Evolutionary conservation across 2,329 filamentous ascomycete genomes (phyloP).

Genomic region (Nannizziopsis barbatae): DNA sequence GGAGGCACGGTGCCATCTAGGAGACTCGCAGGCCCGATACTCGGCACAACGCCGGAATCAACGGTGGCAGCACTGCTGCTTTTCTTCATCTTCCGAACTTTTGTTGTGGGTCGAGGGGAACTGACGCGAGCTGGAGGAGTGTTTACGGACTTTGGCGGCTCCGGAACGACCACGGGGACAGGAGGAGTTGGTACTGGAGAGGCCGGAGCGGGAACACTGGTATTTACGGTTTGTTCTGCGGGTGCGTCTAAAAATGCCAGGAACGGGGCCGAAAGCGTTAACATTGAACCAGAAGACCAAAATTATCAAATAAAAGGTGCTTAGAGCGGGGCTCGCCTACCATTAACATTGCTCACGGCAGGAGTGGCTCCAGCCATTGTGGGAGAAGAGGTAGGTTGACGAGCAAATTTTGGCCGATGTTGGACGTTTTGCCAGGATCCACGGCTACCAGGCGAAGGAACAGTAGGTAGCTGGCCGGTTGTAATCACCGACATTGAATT

Average conservation of each 20-base stretch:
- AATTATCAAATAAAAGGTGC: constrained; percentile 25
- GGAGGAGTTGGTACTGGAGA: constrained; percentile 46
- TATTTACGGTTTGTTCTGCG: constrained; percentile 34
- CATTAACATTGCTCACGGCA: constrained; percentile 24
- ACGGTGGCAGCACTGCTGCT: constrained; percentile 34
- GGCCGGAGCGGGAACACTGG: constrained; percentile 17
- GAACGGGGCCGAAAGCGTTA: constrained; percentile 3
- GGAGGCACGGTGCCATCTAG: constrained; percentile 78
- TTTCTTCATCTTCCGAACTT: constrained; percentile 46
- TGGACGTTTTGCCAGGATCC: constrained; percentile 47
- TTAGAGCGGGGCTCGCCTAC: constrained; percentile 16
- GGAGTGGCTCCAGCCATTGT: constrained; percentile 49
- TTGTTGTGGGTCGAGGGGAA: constrained; percentile 36
- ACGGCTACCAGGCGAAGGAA: constrained; percentile 71
- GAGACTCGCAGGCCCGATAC: constrained; percentile 45
- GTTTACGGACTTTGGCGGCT: constrained; percentile 34
- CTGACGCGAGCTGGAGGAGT: constrained; percentile 41
- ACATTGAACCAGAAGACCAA: constrained; percentile 6
- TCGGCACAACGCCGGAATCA: constrained; percentile 29
- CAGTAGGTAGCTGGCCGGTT: constrained; percentile 65
- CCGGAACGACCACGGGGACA: constrained; percentile 37
- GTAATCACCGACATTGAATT: constrained; percentile 66
- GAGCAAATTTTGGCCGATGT: constrained; percentile 48
- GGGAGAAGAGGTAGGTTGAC: constrained; percentile 72
- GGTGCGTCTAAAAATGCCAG: constrained; percentile 14